These are phyloP conservation scores for Penicillium paneum DNA, from an alignment of 2,329 filamentous ascomycete genomes.

Conservation along the genomic window DNA sequence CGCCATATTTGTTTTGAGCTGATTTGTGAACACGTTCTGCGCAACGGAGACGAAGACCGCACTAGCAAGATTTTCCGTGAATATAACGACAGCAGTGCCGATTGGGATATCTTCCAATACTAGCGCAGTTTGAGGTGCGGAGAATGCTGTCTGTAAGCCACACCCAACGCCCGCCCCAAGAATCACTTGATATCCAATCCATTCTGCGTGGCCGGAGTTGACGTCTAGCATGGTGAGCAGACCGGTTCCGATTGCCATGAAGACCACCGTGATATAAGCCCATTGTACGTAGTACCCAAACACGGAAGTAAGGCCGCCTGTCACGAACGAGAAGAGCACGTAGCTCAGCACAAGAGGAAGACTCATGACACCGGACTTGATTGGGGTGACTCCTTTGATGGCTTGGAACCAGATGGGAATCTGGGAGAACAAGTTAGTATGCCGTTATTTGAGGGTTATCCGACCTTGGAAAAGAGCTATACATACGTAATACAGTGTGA, in stretches of 20 bases:
- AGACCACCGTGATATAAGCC: constrained; percentile 30
- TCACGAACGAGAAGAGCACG: constrained; percentile 33
- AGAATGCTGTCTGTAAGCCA: constrained; percentile 35
- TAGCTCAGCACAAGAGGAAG: constrained; percentile 36
- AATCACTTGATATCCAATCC: constrained; percentile 40
- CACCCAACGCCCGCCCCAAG: constrained; percentile 36
- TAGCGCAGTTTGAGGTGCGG: constrained; percentile 35
- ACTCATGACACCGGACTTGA: constrained; percentile 44
- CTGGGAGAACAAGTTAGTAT: constrained; percentile 15
- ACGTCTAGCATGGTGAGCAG: constrained; percentile 38
- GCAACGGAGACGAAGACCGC: constrained; percentile 51
- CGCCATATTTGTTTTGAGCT: not conserved
- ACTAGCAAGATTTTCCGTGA: constrained; percentile 35
- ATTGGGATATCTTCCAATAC: constrained; percentile 30
- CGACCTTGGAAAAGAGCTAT: too few relatives aligned
- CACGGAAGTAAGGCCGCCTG: constrained; percentile 28
- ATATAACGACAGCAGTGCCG: constrained; percentile 36
- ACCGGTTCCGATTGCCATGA: constrained; percentile 41
- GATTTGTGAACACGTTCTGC: constrained; percentile 50
- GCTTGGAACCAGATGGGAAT: constrained; percentile 50
- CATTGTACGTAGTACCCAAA: constrained; percentile 41
- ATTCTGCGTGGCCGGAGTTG: constrained; percentile 31
- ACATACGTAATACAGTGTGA: constrained; percentile 16
- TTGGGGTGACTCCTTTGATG: constrained; percentile 41
- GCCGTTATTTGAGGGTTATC: not conserved